Percentiles rank a stretch among this genome's conserved stretches.
phyloP scores from a whole-genome alignment of 2,329 filamentous ascomycete genomes.

The Fusarium sp. region DNA sequence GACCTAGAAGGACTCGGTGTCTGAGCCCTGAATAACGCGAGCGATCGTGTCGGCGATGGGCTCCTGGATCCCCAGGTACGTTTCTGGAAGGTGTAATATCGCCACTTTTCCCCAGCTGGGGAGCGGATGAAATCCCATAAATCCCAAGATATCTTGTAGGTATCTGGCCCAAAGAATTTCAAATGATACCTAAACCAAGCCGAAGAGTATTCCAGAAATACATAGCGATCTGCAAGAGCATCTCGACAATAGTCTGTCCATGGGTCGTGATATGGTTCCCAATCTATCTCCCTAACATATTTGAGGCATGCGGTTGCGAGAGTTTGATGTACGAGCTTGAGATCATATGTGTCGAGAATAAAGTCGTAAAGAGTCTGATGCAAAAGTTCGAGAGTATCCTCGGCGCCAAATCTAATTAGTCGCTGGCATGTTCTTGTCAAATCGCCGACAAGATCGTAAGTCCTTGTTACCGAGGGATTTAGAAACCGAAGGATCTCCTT shows the following conservation, averaged over 20 bases:
- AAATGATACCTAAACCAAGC: slow-evolving; percentile 25
- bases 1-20: neutral
- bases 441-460: slow-evolving; percentile 30
- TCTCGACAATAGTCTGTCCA: neutral
- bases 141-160: slow-evolving; percentile 2
- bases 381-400: slow-evolving; percentile 29
- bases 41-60: neutral
- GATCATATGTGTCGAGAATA: slow-evolving; percentile 31
- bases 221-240: neutral
- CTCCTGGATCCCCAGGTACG: neutral
- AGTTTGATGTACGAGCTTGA: slow-evolving; percentile 11
- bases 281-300: slow-evolving; percentile 17
- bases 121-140: slow-evolving; percentile 34
- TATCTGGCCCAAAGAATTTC: slow-evolving; percentile 11
- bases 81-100: neutral
- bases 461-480: slow-evolving; percentile 26
- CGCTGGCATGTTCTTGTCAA: slow-evolving; percentile 27
- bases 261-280: slow-evolving; percentile 4
- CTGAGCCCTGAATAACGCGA: neutral
- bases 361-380: slow-evolving; percentile 38
- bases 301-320: slow-evolving; percentile 23
- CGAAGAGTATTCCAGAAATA: slow-evolving; percentile 21
- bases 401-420: slow-evolving; percentile 24
- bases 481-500: slow-evolving; percentile 28
- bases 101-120: slow-evolving; percentile 21